Percentiles rank a stretch among this genome's conserved stretches.
Evolutionary conservation across 768 basidiomycete species (phyloP).

Genomic region (Xerocomus spinulosus): DNA sequence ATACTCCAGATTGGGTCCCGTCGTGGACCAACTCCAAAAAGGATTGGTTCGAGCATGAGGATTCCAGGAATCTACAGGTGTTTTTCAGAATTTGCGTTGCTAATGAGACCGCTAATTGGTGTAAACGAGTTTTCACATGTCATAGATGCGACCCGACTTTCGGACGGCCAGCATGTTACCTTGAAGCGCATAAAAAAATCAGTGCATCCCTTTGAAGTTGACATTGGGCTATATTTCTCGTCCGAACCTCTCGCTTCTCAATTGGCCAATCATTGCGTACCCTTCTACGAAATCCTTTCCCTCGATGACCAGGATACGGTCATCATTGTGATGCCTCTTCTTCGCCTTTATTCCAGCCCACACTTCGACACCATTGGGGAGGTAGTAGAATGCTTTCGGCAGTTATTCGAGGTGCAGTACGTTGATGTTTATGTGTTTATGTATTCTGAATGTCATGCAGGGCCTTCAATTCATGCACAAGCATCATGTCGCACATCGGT

Average conservation of each 20-base stretch:
- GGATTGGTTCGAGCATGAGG: not conserved
- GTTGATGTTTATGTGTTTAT: not conserved
- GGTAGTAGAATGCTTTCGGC: slow-evolving; percentile 26
- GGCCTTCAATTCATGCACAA: slow-evolving; percentile 22
- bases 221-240: slow-evolving; percentile 23
- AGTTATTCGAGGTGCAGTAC: slow-evolving; percentile 25
- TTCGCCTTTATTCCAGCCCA: slow-evolving; percentile 25
- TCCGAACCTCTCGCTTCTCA: not conserved
- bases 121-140: too few relatives aligned
- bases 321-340: slow-evolving; percentile 33
- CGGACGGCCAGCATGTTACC: slow-evolving; percentile 25
- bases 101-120: too few relatives aligned
- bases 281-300: slow-evolving; percentile 21
- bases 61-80: not conserved
- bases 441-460: slow-evolving; percentile 2
- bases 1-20: slow-evolving; percentile 4
- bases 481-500: slow-evolving; percentile 11
- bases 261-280: slow-evolving; percentile 30
- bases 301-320: slow-evolving; percentile 1
- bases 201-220: slow-evolving; percentile 22
- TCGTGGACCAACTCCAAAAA: not conserved
- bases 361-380: slow-evolving; percentile 30
- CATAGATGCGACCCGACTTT: slow-evolving; percentile 26
- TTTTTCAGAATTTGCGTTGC: too few relatives aligned
- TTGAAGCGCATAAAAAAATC: slow-evolving; percentile 23